Evolutionary conservation across 2,329 filamentous ascomycete species (phyloP), one percentile per base, ranked within the genome.

Genomic region (Pseudopithomyces chartarum): DNA sequence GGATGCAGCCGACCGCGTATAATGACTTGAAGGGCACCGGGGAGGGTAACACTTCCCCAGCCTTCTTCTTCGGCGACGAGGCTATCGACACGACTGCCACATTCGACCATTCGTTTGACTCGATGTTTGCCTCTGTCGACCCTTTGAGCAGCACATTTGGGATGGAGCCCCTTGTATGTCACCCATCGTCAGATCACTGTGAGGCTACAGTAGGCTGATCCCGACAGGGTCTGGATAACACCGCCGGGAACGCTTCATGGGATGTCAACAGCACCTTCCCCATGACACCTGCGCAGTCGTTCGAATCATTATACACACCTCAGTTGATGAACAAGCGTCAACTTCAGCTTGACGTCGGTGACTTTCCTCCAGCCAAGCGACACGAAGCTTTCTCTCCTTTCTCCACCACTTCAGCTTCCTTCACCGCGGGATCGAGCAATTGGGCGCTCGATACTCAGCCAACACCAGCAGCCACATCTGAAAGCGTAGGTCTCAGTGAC

Each of bases 311-410:
- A 45, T 66, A 67, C 43, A 66, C 66, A 40, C 57, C 62, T 47
- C 59, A 58, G 32, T 54, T 67, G 26, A 66, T 67, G 26, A 66
- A 66, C 36, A 75, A 75, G 67, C 67, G 72, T 13, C 54, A 71
- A 22, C 49, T 74, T 19, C 69, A 73, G 44, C 58, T 70, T 26
- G 69, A 73, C 36, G 55, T 58, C 2, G 63, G 70, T 3, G 72
- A 75, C 54, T 70, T 69, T 49, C 71, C 70, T 40, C 67, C 68
- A 26, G 51, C 71, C 6, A 75, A 75, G 60, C 66, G 73, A 42
- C 71, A 73, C 43, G 69, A 72, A 51, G 61, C 65, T 17, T 66
- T 69, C 33, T 68, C 68, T 15, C 65, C 70, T 2, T 67, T 67
- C 49, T 42, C 63, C 15, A 40, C 38, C 29, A 45, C 65, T 23